Evolutionary conservation across 179 eudicot species (phyloP).

Genomic region (Monotropa hypopitys): DNA sequence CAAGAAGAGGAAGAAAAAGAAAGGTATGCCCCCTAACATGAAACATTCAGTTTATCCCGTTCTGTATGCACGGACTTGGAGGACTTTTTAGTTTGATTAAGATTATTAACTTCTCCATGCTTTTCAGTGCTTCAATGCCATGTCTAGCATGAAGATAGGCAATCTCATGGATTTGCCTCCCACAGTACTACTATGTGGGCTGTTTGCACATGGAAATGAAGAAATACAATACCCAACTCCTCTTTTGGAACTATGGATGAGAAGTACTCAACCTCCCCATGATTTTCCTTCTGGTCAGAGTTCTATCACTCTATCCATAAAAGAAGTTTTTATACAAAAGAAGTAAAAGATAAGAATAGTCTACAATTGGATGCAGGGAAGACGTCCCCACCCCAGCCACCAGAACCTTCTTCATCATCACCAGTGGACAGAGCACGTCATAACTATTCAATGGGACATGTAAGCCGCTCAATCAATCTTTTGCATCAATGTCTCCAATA

Average conservation of each 20-base stretch:
- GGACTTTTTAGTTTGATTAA: not conserved
- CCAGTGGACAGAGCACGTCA: constrained; percentile 25
- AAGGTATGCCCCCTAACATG: constrained; percentile 27
- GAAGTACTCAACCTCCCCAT: constrained; percentile 38
- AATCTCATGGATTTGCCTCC: constrained; percentile 71
- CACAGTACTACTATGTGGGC: constrained; percentile 37
- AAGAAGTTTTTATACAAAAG: not conserved
- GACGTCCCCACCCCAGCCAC: constrained; percentile 35
- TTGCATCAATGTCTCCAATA: not conserved
- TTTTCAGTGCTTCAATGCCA: constrained; percentile 15
- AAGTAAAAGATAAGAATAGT: constrained; percentile 2
- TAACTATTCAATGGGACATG: constrained; percentile 37
- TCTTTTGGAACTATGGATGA: constrained; percentile 58
- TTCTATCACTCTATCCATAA: not conserved
- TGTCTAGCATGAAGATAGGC: constrained; percentile 39
- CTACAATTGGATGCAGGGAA: constrained; percentile 31
- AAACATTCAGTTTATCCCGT: not conserved
- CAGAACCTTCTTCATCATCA: constrained; percentile 53
- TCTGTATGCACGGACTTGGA: not conserved
- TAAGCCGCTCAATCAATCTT: constrained; percentile 19
- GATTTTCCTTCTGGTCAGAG: constrained; percentile 69
- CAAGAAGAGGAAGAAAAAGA: constrained; percentile 42
- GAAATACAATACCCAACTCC: constrained; percentile 53
- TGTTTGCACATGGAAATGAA: constrained; percentile 24
- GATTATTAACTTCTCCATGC: not conserved